Conservation (phyloP, 305 asterid genomes). For the Rubia peregrina region DNA sequence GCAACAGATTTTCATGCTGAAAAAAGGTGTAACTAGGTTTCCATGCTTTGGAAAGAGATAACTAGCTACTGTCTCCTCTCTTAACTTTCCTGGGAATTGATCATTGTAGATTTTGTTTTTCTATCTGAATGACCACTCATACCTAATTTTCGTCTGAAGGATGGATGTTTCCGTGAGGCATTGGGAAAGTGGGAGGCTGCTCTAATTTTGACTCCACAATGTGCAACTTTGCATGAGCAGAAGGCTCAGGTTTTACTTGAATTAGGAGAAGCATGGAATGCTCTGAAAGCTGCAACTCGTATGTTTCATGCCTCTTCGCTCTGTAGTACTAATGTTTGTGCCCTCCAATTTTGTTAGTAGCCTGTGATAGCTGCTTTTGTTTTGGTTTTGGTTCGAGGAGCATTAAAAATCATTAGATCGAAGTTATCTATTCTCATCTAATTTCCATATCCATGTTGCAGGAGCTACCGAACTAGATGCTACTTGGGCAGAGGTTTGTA, state of each 20-base stretch:
- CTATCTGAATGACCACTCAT: background rate
- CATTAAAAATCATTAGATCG: background rate
- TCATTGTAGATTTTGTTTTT: slow-evolving; percentile 10
- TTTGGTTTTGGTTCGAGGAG: background rate
- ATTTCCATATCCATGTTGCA: slow-evolving; percentile 27
- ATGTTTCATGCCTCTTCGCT: slow-evolving; percentile 20
- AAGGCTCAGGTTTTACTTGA: slow-evolving; percentile 91
- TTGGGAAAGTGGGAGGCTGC: slow-evolving; percentile 93
- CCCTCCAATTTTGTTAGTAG: background rate
- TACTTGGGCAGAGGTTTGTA: slow-evolving; percentile 77
- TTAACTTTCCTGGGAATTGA: background rate
- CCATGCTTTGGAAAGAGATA: background rate
- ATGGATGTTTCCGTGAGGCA: slow-evolving; percentile 67
- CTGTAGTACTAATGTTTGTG: background rate
- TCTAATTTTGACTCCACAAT: slow-evolving; percentile 56
- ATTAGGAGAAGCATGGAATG: slow-evolving; percentile 83
- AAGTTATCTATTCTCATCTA: slow-evolving; percentile 3
- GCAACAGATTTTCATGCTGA: background rate
- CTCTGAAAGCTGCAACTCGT: slow-evolving; percentile 79
- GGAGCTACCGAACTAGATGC: slow-evolving; percentile 91
- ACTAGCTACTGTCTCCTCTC: background rate
- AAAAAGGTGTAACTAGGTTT: background rate
- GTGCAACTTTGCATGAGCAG: slow-evolving; percentile 73
- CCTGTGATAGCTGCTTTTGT: background rate
- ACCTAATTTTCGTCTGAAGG: slow-evolving; percentile 32